Base-by-base conservation (phyloP, 306 rosid genomes). In the Nissolia schottii region DNA sequence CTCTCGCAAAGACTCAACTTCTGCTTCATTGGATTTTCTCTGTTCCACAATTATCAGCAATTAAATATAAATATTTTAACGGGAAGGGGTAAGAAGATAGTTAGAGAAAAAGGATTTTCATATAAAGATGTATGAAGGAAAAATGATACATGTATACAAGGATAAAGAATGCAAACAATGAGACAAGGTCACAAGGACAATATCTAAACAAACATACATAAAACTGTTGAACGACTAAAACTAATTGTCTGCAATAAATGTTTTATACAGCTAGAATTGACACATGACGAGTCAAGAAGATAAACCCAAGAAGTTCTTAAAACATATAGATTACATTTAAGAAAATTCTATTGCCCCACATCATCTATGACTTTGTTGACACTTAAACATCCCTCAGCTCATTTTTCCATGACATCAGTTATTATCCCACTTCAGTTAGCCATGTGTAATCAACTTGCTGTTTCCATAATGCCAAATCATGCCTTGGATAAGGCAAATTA, bases 11-110 rank as follows among this genome's bases (percentile, higher is more conserved):
- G 96, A 84, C 77, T 95, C 97, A 24, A 95, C 74, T 88, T 95
- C 99, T 25, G 92, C 96, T 62, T 95, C 97, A 83, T 79, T 92
- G 71, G 97, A 88, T 83, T 95, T 95, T 82, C 93, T 88, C 99
- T 95, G 89, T 79, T 65, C 79, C 81, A 89, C 64, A 77, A 77
- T 75, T 66, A 72, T 75, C 67, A 75, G 71, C 60, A 81, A 70
- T 69, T 25, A 85, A 79, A 51, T 55, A 55, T 37, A 60, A 64
- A 50, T 9, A 48, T 64, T 74, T 32, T 9, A 19, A 71, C 61
- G 69, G 71, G 45, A 59, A 75, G 74, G 24, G 70, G 32, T 67
- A 43, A 12, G 27, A 7, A 14, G 38, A 51, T 20, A 53, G 45
- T 7, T 34, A 37, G 8, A 37, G 8, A n/a, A 46, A 67, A 34